Evolutionary conservation across 2,329 filamentous ascomycete species (phyloP), one percentile per base, ranked within the genome.

Genomic region (Phaeosphaeria sp.): DNA sequence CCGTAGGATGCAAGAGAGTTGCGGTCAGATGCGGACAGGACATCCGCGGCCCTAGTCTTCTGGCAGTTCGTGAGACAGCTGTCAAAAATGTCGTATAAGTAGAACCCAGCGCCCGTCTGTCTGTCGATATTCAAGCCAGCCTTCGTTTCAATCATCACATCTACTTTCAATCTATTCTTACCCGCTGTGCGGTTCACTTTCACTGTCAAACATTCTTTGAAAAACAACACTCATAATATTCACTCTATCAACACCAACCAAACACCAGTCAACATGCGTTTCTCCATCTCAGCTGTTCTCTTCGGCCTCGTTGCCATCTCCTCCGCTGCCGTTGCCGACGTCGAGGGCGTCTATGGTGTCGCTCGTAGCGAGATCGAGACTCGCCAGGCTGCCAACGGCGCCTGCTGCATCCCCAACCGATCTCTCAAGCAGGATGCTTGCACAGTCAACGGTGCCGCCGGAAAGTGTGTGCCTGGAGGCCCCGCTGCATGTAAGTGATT

Each of bases 221-320:
- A n/a, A n/a, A 33, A 18, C 46, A 48, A 46, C 27, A 30, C 20
- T 36, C 15, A n/a, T 39, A 39, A 39, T 39, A 39, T 17, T 17
- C 36, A 52, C 42, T 41, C 52, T 18, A 27, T 47, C 49, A 54
- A 52, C 39, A n/a, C 36, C 33, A 57, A 13, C 36, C 27, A 52
- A n/a, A 55, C 46, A 30, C 1, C 50, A 23, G 33, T 41, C 39
- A 58, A 51, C 27, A 57, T 61, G 58, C 55, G 60, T 46, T 61
- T 63, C 52, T 61, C 55, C 27, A 52, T 61, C 55, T 51, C 55
- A 27, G 60, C 60, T 48, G 43, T 59, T 58, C 60, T 63, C 55
- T 61, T 65, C 56, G 63, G 63, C 54, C 60, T 65, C 25, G 42
- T 59, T 25, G 63, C 63, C 60, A 48, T 65, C 56, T 63, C 63